Percentiles rank a stretch among this genome's conserved stretches.
Evolutionary conservation across 2,329 filamentous ascomycete genomes (phyloP).

Genomic region (Ascochyta fabae): DNA sequence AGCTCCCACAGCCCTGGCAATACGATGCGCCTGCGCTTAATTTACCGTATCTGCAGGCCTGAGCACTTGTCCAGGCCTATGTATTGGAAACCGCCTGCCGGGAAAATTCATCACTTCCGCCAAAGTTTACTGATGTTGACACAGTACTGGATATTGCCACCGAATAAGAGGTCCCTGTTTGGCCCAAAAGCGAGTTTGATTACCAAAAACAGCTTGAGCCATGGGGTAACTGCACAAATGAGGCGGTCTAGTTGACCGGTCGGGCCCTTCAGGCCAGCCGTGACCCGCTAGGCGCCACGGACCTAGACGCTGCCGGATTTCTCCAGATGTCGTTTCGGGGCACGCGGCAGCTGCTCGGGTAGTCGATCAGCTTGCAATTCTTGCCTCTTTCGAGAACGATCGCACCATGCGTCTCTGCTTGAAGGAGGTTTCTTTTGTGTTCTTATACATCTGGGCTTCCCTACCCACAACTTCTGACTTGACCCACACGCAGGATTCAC

Average conservation of each 20-base stretch:
- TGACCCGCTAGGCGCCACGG: background rate
- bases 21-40: background rate
- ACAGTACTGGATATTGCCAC: background rate
- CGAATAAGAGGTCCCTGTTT: background rate
- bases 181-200: background rate
- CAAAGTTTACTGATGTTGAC: background rate
- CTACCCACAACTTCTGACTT: constrained; percentile 1
- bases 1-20: background rate
- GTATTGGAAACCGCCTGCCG: background rate
- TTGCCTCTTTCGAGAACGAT: background rate
- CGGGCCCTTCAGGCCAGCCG: background rate
- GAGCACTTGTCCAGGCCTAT: background rate
- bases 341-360: background rate
- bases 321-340: background rate
- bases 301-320: background rate
- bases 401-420: background rate
- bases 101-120: background rate
- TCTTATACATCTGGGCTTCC: constrained; percentile 1
- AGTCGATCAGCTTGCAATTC: background rate
- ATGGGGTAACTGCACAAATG: background rate
- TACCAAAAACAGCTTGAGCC: background rate
- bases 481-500: constrained; percentile 1
- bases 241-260: background rate
- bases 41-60: background rate
- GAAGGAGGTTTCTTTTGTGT: background rate